Percentiles rank a stretch among this genome's conserved stretches.
phyloP scores from a whole-genome alignment of 2,329 filamentous ascomycete species.

The Fusarium metavorans region DNA sequence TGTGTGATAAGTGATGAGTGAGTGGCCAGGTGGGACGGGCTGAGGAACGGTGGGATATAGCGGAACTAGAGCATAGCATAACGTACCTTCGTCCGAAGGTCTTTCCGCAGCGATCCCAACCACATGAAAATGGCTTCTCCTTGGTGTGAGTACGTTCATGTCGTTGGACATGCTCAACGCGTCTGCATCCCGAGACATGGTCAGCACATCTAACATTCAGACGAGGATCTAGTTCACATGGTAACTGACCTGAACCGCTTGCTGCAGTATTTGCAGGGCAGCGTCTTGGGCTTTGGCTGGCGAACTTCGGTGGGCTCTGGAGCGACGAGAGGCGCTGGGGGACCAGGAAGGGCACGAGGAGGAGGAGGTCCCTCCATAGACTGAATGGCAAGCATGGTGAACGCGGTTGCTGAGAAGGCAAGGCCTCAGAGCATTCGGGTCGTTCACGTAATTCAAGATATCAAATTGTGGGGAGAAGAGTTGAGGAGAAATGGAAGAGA shows the following conservation, averaged over 20 bases:
- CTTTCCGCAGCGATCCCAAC: conserved; percentile 71
- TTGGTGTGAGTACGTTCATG: conserved; percentile 75
- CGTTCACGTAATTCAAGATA: conserved; percentile 16
- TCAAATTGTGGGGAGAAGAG: conserved; percentile 34
- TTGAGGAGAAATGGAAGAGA: conserved; percentile 28
- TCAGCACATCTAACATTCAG: conserved; percentile 31
- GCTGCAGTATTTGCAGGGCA: conserved; percentile 73
- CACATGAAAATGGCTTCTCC: conserved; percentile 73
- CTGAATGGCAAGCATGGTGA: conserved; percentile 65
- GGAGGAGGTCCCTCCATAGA: conserved; percentile 62
- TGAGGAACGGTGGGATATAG: conserved; percentile 36
- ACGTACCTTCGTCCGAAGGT: conserved; percentile 72
- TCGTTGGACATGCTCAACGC: conserved; percentile 73
- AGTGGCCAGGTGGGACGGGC: conserved; percentile 31
- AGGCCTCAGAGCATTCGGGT: conserved; percentile 24
- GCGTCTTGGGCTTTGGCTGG: conserved; percentile 70
- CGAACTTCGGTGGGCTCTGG: conserved; percentile 64
- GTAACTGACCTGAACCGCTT: conserved; percentile 70
- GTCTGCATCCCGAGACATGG: conserved; percentile 54
- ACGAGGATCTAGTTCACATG: conserved; percentile 13
- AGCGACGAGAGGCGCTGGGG: conserved; percentile 42
- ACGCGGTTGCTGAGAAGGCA: conserved; percentile 30
- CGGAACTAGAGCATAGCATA: conserved; percentile 48
- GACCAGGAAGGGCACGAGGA: conserved; percentile 46
- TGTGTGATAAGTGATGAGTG: conserved; percentile 23